Evolutionary conservation across 2,329 filamentous ascomycete species (phyloP).

Genomic region (Cadophora gregata): DNA sequence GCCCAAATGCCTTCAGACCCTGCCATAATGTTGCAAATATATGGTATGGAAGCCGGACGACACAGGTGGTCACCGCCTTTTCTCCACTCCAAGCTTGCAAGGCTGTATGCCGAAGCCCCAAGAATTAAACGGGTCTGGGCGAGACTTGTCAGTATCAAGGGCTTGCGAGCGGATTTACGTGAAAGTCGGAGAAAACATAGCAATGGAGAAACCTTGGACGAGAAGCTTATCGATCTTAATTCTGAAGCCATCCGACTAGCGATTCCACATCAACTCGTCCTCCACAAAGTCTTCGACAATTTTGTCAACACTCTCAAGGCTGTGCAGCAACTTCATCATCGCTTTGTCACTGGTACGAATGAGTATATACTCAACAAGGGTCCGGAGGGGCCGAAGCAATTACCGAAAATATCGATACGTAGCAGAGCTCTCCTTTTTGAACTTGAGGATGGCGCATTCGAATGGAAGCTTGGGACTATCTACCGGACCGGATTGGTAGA

Average conservation of each 20-base stretch:
- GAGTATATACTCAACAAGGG: conserved; percentile 87
- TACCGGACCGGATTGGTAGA: conserved; percentile 89
- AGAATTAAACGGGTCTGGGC: conserved; percentile 86
- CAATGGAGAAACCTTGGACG: conserved; percentile 64
- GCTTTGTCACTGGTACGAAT: conserved; percentile 85
- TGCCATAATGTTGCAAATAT: conserved; percentile 88
- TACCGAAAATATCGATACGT: conserved; percentile 85
- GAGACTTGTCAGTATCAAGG: conserved; percentile 82
- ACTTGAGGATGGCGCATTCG: conserved; percentile 93
- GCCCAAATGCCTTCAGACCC: conserved; percentile 88
- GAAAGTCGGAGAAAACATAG: conserved; percentile 74
- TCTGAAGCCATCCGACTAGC: conserved; percentile 86
- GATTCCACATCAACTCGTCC: conserved; percentile 88
- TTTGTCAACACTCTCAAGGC: conserved; percentile 87
- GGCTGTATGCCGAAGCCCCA: conserved; percentile 88
- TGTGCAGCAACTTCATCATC: conserved; percentile 87
- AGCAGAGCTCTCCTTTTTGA: conserved; percentile 87
- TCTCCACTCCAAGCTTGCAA: conserved; percentile 74
- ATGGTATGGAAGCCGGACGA: conserved; percentile 79
- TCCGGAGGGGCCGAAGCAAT: conserved; percentile 82
- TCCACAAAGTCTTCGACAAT: conserved; percentile 94
- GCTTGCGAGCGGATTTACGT: conserved; percentile 79
- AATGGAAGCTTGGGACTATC: conserved; percentile 95
- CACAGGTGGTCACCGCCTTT: conserved; percentile 90
- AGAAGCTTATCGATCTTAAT: conserved; percentile 83